phyloP scores from a whole-genome alignment of 2,329 filamentous ascomycete genomes.

The Aspergillus costaricaensis region DNA sequence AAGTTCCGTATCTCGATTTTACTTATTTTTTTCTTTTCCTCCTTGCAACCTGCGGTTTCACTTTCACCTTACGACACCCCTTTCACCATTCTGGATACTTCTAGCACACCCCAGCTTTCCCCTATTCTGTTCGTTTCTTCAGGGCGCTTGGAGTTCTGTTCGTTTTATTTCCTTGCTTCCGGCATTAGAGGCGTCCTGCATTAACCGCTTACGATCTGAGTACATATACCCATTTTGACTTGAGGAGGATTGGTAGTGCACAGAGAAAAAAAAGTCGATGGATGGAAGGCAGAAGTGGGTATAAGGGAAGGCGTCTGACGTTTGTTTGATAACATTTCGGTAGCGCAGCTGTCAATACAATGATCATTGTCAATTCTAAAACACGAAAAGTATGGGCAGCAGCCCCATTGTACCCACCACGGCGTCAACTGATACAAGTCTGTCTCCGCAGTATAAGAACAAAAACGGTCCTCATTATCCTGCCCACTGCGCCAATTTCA shows the following conservation, averaged over 20 bases:
- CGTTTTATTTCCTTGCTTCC: neutral
- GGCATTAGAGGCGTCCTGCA: constrained; percentile 9
- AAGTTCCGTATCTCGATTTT: constrained; percentile 19
- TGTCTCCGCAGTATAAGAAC: neutral
- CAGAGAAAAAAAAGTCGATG: neutral
- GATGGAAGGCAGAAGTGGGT: constrained; percentile 1
- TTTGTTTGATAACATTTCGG: constrained; percentile 8
- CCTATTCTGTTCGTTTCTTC: constrained; percentile 8
- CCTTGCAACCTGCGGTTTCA: constrained; percentile 2
- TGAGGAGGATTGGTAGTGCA: neutral
- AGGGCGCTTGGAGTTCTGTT: neutral
- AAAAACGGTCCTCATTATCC: too few relatives aligned
- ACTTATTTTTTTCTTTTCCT: constrained; percentile 7
- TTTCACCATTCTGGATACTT: constrained; percentile 4
- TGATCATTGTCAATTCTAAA: neutral
- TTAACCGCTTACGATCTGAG: constrained; percentile 1
- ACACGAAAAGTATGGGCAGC: neutral
- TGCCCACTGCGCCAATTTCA: neutral
- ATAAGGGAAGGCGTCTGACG: constrained; percentile 1
- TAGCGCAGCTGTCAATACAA: constrained; percentile 5
- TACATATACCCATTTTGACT: constrained; percentile 10
- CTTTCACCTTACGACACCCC: neutral
- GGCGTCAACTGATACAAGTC: neutral
- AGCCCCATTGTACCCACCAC: neutral
- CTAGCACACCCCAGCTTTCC: constrained; percentile 7